A percentile compares a stretch with the other conserved stretches of the same genome.
Conservation (phyloP, 169 alveolate species). For the Plasmodium billcollinsi region DNA sequence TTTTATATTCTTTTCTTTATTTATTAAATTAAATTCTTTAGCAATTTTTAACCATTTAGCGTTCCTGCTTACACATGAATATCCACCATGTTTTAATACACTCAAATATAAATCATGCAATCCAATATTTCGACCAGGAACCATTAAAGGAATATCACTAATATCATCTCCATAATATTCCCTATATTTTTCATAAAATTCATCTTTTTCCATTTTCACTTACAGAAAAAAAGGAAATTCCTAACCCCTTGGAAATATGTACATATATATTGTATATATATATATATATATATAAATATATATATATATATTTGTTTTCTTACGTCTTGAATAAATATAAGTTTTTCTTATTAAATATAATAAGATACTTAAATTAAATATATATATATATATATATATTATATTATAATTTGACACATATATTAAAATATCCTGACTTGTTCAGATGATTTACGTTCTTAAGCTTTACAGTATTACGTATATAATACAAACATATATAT, state of each 20-base stretch:
- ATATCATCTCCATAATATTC: slow-evolving; percentile 59
- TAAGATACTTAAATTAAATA: too few species aligned
- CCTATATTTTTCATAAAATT: slow-evolving; percentile 48
- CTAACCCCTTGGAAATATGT: neutral
- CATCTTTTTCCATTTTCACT: slow-evolving; percentile 36
- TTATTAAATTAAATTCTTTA: slow-evolving; percentile 60
- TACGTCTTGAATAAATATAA: too few species aligned
- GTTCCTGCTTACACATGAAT: slow-evolving; percentile 72
- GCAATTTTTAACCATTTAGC: slow-evolving; percentile 76
- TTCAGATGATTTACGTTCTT: too few species aligned
- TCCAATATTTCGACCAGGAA: slow-evolving; percentile 25
- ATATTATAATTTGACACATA: too few species aligned
- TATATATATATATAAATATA: too few species aligned
- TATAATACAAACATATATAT: too few species aligned
- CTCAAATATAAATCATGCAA: slow-evolving; percentile 62
- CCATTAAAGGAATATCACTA: slow-evolving; percentile 21
- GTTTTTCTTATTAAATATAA: too few species aligned
- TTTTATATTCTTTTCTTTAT: slow-evolving; percentile 66
- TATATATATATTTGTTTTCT: too few species aligned
- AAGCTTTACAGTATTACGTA: too few species aligned
- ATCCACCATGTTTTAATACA: slow-evolving; percentile 72
- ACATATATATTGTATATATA: neutral
- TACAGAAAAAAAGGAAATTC: too few species aligned
- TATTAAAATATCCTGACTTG: too few species aligned
- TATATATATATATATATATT: too few species aligned